Percentiles rank a stretch among this genome's conserved stretches.
Evolutionary conservation across 2,329 filamentous ascomycete species (phyloP).

Genomic region (Albifimbria verrucaria): DNA sequence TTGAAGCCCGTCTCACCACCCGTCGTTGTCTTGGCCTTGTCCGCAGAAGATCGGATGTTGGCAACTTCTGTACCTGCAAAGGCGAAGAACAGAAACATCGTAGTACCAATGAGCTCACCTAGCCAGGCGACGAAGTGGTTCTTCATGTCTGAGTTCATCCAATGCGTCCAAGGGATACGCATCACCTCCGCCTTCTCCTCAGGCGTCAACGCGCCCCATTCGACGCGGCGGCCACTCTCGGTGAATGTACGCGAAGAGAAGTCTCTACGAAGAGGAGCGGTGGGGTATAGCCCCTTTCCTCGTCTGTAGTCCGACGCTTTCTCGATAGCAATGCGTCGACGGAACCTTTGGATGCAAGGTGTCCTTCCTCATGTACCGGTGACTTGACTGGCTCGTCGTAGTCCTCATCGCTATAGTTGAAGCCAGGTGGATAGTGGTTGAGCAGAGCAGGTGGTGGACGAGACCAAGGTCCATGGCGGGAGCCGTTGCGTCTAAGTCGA

Average conservation of each 20-base stretch:
- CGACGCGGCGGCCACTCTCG: conserved; percentile 20
- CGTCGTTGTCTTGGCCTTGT: conserved; percentile 34
- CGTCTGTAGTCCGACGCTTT: conserved; percentile 15
- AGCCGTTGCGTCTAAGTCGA: conserved; percentile 17
- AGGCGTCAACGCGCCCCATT: conserved; percentile 35
- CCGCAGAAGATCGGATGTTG: conserved; percentile 32
- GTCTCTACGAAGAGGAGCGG: not conserved
- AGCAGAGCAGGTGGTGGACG: conserved; percentile 20
- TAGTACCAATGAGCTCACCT: conserved; percentile 39
- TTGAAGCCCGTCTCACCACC: conserved; percentile 40
- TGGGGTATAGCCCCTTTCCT: conserved; percentile 17
- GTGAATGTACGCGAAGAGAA: not conserved
- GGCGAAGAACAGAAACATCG: conserved; percentile 41
- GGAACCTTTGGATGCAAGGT: conserved; percentile 11
- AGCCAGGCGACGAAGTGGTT: conserved; percentile 37
- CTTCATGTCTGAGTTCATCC: conserved; percentile 45
- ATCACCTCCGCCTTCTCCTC: conserved; percentile 40
- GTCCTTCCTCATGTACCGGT: conserved; percentile 14
- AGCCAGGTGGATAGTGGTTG: conserved; percentile 13
- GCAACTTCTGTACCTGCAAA: conserved; percentile 38
- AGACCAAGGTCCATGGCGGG: conserved; percentile 12
- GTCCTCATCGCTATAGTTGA: conserved; percentile 20
- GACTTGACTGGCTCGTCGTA: conserved; percentile 6
- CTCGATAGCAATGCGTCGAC: conserved; percentile 8
- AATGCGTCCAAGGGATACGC: conserved; percentile 40